Base-by-base conservation (phyloP, 2,329 filamentous ascomycete species). In the Verticillium nonalfalfae region DNA sequence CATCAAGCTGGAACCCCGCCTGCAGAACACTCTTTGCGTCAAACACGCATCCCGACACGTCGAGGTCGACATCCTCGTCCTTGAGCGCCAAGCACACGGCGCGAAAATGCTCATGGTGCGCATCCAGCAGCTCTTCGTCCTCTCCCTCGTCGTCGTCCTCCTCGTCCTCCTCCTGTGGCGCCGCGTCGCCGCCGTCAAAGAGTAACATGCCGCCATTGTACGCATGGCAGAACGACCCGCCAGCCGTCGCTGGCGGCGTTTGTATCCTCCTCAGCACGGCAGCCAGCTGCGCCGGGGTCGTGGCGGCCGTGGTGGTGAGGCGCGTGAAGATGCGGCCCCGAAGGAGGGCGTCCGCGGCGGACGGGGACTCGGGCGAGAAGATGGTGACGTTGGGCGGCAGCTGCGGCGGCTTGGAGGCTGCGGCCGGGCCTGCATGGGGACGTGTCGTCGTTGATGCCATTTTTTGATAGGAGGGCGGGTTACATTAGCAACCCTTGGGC, bases 51-150 rank as follows among this genome's bases (percentile, higher is more conserved):
- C 67, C 67, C 0, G 67, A 61, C 10, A 68, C 66, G n/a, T 63
- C 65, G 4, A 68, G 62, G 4, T 65, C 63, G 54, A 68, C 64
- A 15, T 66, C 67, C 1, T 62, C 64, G 33, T 67, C 64, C 57
- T 65, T 67, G 18, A 68, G 60, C 35, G 67, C 67, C 15, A 68
- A 54, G 40, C 67, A 68, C 0, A 68, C 65, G 13, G 58, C 58
- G 4, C 67, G 62, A n/a, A 68, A 67, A 55, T 68, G 67, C 52
- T 68, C 65, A 21, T 68, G 67, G 15, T 68, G 67, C 15, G 52
- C 21, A 13, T 68, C 67, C 13, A 62, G 58, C 9, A 63, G 34
- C 6, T 63, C 61, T 1, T 10, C 61, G 2, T 61, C 63, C 14
- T 58, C 60, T 14, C 15, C 14, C 14, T 62, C 64, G 3, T 31